phyloP scores from a whole-genome alignment of 2,329 filamentous ascomycete species.

The Cladosporium sphaerospermum region DNA sequence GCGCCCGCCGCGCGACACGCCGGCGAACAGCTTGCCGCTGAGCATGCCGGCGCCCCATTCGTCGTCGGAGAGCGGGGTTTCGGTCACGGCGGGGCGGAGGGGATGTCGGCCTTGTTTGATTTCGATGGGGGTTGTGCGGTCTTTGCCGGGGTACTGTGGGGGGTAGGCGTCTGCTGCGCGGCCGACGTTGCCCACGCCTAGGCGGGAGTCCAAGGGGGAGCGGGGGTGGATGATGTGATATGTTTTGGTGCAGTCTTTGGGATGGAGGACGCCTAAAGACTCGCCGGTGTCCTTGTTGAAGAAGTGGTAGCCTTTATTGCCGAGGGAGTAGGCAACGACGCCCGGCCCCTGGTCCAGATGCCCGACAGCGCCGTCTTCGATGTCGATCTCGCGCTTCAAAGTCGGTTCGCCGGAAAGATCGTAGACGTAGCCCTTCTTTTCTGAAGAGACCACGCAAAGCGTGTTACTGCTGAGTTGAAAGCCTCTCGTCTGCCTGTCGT shows the following conservation, averaged over 20 bases:
- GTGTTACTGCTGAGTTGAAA: conserved; percentile 41
- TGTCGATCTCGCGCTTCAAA: conserved; percentile 32
- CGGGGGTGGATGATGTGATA: conserved; percentile 32
- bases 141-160: conserved; percentile 14
- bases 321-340: conserved; percentile 41
- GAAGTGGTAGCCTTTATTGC: conserved; percentile 37
- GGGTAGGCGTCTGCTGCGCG: conserved; percentile 22
- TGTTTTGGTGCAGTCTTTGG: conserved; percentile 27
- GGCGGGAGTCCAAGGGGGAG: conserved; percentile 5
- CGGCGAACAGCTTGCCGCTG: conserved; percentile 37
- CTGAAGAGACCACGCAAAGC: conserved; percentile 41
- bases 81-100: conserved; percentile 9
- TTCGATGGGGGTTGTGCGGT: conserved; percentile 17
- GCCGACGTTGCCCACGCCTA: conserved; percentile 2
- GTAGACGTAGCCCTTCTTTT: conserved; percentile 42
- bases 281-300: conserved; percentile 36
- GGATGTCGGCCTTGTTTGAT: conserved; percentile 15
- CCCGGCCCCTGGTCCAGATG: conserved; percentile 40
- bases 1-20: conserved; percentile 38
- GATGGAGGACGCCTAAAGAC: conserved; percentile 35
- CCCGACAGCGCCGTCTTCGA: conserved; percentile 38
- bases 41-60: conserved; percentile 46
- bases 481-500: conserved; percentile 40
- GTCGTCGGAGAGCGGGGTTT: conserved; percentile 29
- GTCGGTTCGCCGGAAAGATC: conserved; percentile 33